Percentiles rank a stretch among this genome's conserved stretches.
Conservation (phyloP, 345 rosid species). For the Camelina hispida region DNA sequence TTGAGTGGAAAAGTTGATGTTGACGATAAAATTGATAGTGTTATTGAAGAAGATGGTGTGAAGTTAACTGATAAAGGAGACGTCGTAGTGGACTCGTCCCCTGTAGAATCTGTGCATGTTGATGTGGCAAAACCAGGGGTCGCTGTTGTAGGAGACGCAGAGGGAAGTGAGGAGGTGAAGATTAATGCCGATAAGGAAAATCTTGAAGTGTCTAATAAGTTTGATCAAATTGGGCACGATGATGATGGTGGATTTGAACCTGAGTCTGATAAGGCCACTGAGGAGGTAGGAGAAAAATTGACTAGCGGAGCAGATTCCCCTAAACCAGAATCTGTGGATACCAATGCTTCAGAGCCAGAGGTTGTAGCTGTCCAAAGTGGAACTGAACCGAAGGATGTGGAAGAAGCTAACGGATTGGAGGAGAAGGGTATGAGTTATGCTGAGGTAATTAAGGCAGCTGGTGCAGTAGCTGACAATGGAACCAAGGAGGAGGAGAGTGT, state of each 20-base stretch:
- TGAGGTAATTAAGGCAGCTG: slow-evolving; percentile 40
- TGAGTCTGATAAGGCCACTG: slow-evolving; percentile 41
- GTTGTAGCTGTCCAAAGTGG: slow-evolving; percentile 46
- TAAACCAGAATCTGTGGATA: slow-evolving; percentile 32
- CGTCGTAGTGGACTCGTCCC: slow-evolving; percentile 26
- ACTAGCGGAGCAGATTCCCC: slow-evolving; percentile 44
- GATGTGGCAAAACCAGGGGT: slow-evolving; percentile 44
- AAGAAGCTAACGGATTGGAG: slow-evolving; percentile 42
- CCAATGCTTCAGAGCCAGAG: slow-evolving; percentile 38
- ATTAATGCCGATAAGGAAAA: slow-evolving; percentile 42
- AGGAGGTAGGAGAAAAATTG: slow-evolving; percentile 47
- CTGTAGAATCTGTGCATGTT: slow-evolving; percentile 47
- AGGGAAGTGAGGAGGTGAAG: slow-evolving; percentile 45
- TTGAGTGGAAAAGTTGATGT: slow-evolving; percentile 31
- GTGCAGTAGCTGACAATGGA: slow-evolving; percentile 37
- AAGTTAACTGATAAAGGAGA: slow-evolving; percentile 47
- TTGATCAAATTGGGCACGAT: slow-evolving; percentile 47
- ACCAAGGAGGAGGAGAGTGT: slow-evolving; percentile 37
- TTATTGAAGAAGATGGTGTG: slow-evolving; percentile 36
- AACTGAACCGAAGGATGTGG: slow-evolving; percentile 41
- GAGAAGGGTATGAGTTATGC: slow-evolving; percentile 38
- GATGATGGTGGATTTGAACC: slow-evolving; percentile 33
- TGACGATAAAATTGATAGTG: slow-evolving; percentile 34
- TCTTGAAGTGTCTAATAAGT: slow-evolving; percentile 54
- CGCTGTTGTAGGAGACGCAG: slow-evolving; percentile 54